Base-by-base conservation (phyloP, 2,329 filamentous ascomycete species). In the Ophiostoma populinum region DNA sequence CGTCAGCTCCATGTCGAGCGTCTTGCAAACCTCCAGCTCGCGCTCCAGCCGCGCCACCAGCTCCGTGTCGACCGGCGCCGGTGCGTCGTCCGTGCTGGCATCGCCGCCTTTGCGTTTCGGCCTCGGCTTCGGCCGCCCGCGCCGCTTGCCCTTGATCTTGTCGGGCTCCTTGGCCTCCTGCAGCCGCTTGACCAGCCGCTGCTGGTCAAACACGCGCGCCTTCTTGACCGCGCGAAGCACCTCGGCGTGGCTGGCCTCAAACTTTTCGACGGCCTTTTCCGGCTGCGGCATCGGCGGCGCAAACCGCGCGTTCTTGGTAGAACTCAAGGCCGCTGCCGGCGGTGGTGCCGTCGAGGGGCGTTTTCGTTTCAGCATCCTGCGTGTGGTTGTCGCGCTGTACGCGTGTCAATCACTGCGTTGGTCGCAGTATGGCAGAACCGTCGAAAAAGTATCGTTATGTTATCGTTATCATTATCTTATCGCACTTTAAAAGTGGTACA, bases 171-270 rank as follows among this genome's bases (percentile, higher is more conserved):
- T 61, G 35, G 57, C 55, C 19, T 70, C 65, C 33, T 55, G 61
- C 11, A 69, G 52, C 27, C 65, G 59, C 51, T 71, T 76, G 41
- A 75, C 66, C 40, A 80, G 65, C 43, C 83, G 80, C 55, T 87
- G 81, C 30, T 80, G 67, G 58, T 87, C 80, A 49, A 82, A 78
- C 31, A 75, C 75, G 50, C 80, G 82, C 38, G 75, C 76, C 9
- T 65, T 61, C 53, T 83, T 83, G 40, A 87, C 62, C 1, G 75
- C 76, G 39, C 70, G 66, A 41, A 65, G 65, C 7, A 87, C 59
- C 24, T 73, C 63, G 48, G 70, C 26, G 5, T 35, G 18, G 37
- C 36, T 40, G 11, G 35, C 35, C 26, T 43, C 39, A 13, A 45
- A 43, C 7, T 24, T 16, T 11, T 24, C 24, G 11, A 43, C 26